phyloP scores from a whole-genome alignment of 495 filamentous ascomycete genomes.

The Penicillium silybi region DNA sequence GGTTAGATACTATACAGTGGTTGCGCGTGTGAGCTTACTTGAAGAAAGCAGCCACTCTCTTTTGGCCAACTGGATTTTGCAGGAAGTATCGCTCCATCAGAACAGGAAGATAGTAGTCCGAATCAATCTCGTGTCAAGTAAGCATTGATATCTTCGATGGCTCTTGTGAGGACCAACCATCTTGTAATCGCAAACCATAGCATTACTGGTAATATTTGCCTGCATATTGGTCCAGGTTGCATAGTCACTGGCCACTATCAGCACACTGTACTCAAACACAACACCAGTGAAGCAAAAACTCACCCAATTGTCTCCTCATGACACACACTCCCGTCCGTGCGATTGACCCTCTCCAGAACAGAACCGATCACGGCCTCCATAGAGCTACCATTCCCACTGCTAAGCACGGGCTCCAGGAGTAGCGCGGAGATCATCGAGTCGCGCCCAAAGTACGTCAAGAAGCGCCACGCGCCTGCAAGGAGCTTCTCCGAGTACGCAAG shows the following conservation, averaged over 20 bases:
- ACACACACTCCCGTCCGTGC: conserved; percentile 54
- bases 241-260: conserved; percentile 42
- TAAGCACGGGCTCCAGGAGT: conserved; percentile 54
- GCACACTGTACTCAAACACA: background rate
- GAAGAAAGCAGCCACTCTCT: conserved; percentile 44
- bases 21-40: conserved; percentile 14
- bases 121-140: conserved; percentile 44
- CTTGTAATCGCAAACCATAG: conserved; percentile 54
- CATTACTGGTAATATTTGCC: conserved; percentile 48
- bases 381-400: conserved; percentile 50
- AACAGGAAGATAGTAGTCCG: conserved; percentile 58
- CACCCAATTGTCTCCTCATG: conserved; percentile 64
- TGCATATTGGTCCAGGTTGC: conserved; percentile 56
- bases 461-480: conserved; percentile 62
- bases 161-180: conserved; percentile 37
- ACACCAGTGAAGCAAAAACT: conserved; percentile 5
- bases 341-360: conserved; percentile 57
- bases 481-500: conserved; percentile 60
- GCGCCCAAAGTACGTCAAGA: conserved; percentile 64
- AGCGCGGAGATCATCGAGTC: conserved; percentile 60
- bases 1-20: background rate
- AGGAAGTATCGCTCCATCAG: conserved; percentile 58
- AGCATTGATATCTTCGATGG: background rate
- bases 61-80: conserved; percentile 38
- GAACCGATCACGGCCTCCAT: conserved; percentile 58